Base-by-base conservation (phyloP, 495 filamentous ascomycete species). In the Wilcoxina mikolae region DNA sequence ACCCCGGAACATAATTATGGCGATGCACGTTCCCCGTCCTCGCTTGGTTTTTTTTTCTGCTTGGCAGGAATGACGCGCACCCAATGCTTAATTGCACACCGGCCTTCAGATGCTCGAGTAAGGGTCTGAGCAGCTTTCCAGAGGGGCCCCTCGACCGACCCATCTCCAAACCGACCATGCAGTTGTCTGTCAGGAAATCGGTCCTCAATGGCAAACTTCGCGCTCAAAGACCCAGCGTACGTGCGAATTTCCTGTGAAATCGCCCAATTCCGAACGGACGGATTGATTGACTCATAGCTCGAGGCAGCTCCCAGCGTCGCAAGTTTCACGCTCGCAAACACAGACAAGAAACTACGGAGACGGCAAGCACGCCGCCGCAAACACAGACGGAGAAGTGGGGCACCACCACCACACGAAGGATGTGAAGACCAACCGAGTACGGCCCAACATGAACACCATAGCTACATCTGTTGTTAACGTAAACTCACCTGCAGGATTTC, bases 401-500 rank as follows among this genome's bases (percentile, higher is more conserved):
- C n/a, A n/a, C n/a, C n/a, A n/a, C n/a, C n/a, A n/a, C n/a, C n/a
- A n/a, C n/a, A n/a, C n/a, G n/a, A n/a, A n/a, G n/a, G n/a, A n/a
- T n/a, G n/a, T n/a, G n/a, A n/a, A n/a, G 35, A 39, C 35, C 35
- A 39, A 39, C 4, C 35, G 35, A 39, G 35, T 39, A 39, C 35
- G n/a, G n/a, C n/a, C n/a, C n/a, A n/a, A n/a, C n/a, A n/a, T n/a
- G n/a, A n/a, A n/a, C n/a, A n/a, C n/a, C n/a, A n/a, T n/a, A n/a
- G n/a, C n/a, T n/a, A n/a, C n/a, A n/a, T n/a, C n/a, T n/a, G n/a
- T n/a, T n/a, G n/a, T n/a, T n/a, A n/a, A n/a, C n/a, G n/a, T n/a
- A n/a, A n/a, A n/a, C 31, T 7, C 7, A 35, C 7, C 31, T 35
- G 31, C 42, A 91, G 86, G 84, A 90, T 68, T 81, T 91, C 58